These are phyloP conservation scores for Penicillium arizonense DNA, from an alignment of 495 filamentous ascomycete species.

Conservation along the genomic window DNA sequence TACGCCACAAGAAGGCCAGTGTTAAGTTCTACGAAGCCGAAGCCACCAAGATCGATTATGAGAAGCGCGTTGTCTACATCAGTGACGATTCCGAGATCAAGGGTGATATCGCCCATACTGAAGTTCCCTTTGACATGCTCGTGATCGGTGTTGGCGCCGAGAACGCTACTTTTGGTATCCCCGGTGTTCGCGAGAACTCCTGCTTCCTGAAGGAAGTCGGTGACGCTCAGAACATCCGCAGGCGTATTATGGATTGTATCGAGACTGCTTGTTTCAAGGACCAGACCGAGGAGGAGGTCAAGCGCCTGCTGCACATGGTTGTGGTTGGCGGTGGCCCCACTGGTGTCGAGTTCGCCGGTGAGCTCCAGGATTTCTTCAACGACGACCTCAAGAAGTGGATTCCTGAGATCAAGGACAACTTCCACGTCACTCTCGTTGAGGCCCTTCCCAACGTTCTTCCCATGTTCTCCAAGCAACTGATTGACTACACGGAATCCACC, in stretches of 20 bases:
- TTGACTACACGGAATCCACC: constrained; percentile 98
- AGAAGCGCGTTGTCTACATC: constrained; percentile 82
- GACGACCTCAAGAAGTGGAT: constrained; percentile 97
- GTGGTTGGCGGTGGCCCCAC: constrained; percentile 98
- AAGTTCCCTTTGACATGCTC: constrained; percentile 97
- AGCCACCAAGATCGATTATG: constrained; percentile 92
- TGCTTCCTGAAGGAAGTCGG: constrained; percentile 98
- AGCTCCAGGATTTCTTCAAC: constrained; percentile 98
- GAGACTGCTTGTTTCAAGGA: constrained; percentile 99
- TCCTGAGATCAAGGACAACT: constrained; percentile 88
- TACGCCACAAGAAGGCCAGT: constrained; percentile 84
- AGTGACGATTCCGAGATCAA: constrained; percentile 92
- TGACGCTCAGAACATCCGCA: constrained; percentile 93
- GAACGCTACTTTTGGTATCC: constrained; percentile 98
- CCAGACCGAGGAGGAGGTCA: constrained; percentile 82
- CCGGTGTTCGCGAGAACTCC: constrained; percentile 89
- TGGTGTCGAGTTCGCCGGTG: constrained; percentile 96
- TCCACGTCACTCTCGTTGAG: constrained; percentile 96
- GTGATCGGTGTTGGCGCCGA: constrained; percentile 96
- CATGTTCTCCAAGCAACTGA: constrained; percentile 98
- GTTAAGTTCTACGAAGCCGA: constrained; percentile 99
- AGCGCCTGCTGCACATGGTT: constrained; percentile 97
- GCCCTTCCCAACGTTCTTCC: constrained; percentile 97
- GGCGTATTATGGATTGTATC: constrained; percentile 98
- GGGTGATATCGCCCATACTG: constrained; percentile 76